Conservation (phyloP, 176 grass and related monocot species). For the Aegilops longissima region DNA sequence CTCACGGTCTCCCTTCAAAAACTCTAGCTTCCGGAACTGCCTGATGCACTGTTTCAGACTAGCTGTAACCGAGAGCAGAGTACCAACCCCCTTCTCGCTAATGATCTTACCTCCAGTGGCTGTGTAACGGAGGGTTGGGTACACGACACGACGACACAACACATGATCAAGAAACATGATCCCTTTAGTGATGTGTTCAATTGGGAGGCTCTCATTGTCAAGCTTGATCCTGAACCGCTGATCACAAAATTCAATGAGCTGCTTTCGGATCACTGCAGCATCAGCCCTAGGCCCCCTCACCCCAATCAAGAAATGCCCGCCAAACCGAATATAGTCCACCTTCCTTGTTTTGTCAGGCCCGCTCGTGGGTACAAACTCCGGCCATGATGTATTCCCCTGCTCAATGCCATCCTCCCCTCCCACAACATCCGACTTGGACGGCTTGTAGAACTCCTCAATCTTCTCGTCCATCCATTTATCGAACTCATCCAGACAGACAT, state of each 20-base stretch:
- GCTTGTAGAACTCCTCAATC: conserved; percentile 84
- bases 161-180: conserved; percentile 99
- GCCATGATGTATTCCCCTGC: conserved; percentile 93
- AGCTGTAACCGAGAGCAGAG: conserved; percentile 86
- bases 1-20: conserved; percentile 92
- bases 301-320: conserved; percentile 87
- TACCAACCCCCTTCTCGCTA: conserved; percentile 95
- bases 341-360: conserved; percentile 94
- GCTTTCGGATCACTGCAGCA: conserved; percentile 78
- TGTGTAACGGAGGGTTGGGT: conserved; percentile 88
- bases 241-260: conserved; percentile 89
- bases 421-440: conserved; percentile 77
- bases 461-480: conserved; percentile 90
- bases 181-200: conserved; percentile 98
- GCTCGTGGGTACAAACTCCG: conserved; percentile 90
- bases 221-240: conserved; percentile 77
- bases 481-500: conserved; percentile 83
- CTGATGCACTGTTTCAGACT: conserved; percentile 95
- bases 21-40: conserved; percentile 86
- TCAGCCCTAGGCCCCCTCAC: conserved; percentile 84
- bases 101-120: conserved; percentile 97
- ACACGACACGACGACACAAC: conserved; percentile 87
- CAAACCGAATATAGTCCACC: conserved; percentile 86
- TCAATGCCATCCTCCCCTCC: conserved; percentile 51
- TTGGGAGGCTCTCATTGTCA: conserved; percentile 86